Percentiles rank a stretch among this genome's conserved stretches.
Conservation (phyloP, 768 basidiomycete genomes). For the Boletus eberwhitei region DNA sequence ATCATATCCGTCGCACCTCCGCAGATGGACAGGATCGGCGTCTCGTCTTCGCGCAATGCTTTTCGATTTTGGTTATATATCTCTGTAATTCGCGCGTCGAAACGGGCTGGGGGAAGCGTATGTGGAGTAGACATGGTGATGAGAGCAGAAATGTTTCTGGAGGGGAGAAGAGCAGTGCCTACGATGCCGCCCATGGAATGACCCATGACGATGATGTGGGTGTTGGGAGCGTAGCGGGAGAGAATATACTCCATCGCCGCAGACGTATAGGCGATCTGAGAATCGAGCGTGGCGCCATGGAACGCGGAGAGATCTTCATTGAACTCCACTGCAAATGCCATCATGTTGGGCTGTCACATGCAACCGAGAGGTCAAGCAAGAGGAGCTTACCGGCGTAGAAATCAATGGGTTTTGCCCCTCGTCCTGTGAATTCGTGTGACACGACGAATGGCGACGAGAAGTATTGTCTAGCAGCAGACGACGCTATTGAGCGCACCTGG, state of each 20-base stretch:
- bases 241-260: slow-evolving; percentile 75
- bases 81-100: slow-evolving; percentile 76
- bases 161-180: slow-evolving; percentile 73
- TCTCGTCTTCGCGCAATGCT: slow-evolving; percentile 43
- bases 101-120: slow-evolving; percentile 79
- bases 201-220: slow-evolving; percentile 74
- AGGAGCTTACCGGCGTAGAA: slow-evolving; percentile 72
- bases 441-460: slow-evolving; percentile 57
- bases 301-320: slow-evolving; percentile 97
- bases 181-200: slow-evolving; percentile 99
- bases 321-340: slow-evolving; percentile 62
- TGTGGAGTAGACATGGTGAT: slow-evolving; percentile 98
- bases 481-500: slow-evolving; percentile 93
- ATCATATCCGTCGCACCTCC: slow-evolving; percentile 91
- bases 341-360: not conserved
- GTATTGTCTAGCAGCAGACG: slow-evolving; percentile 81
- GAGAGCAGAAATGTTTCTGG: slow-evolving; percentile 63
- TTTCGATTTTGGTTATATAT: slow-evolving; percentile 55
- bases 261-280: slow-evolving; percentile 74
- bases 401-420: slow-evolving; percentile 59
- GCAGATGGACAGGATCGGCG: slow-evolving; percentile 78
- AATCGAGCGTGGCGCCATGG: slow-evolving; percentile 82
- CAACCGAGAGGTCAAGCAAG: not conserved
- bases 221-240: slow-evolving; percentile 63
- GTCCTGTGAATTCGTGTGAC: slow-evolving; percentile 50